Base-by-base conservation (phyloP, 306 rosid genomes). In the Hippophae gyantsensis region DNA sequence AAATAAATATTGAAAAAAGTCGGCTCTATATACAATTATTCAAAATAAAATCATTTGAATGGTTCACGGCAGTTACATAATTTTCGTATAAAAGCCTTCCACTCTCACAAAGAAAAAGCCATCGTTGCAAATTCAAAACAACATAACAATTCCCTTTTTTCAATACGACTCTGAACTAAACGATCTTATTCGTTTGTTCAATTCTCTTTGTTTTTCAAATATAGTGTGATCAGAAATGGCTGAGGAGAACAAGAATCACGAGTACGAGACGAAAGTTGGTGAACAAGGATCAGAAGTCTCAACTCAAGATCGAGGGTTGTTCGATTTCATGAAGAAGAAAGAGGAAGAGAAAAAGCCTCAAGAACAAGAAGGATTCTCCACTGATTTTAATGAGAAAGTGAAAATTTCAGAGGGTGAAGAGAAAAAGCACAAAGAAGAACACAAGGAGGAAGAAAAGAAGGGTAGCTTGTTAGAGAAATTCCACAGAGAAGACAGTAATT, bases 221-320 rank as follows among this genome's bases (percentile, higher is more conserved):
- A 32, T 2, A 42, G 11, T 10, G 3, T 0, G 55, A 13, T 5
- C 57, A 32, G 14, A 12, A 9, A 89, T 90, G 97, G 94, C 97
- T 3, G 95, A 86, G 25, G 84, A 77, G 62, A 78, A 56, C 73
- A 86, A 84, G 73, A 59, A 52, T 42, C 50, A 63, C 23, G 84
- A 75, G 69, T 57, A 63, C 14, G 83, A 70, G 58, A 60, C 66
- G 58, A 58, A 68, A 42, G 60, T 53, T 27, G 66, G 62, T 3
- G 62, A 57, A 9, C 75, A 50, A 58, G 71, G 68, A 0, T 60
- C 50, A 5, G 72, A 58, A 0, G 82, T 60, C 0, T 94, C 86
- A 81, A 57, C 52, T 56, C 53, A 74, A 58, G 95, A 87, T 64
- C 89, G 95, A 0, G 97, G 97, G 51, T 6, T 81, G 18, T 82